phyloP scores from a whole-genome alignment of 768 basidiomycete species.

The Coprinopsis cinerea region DNA sequence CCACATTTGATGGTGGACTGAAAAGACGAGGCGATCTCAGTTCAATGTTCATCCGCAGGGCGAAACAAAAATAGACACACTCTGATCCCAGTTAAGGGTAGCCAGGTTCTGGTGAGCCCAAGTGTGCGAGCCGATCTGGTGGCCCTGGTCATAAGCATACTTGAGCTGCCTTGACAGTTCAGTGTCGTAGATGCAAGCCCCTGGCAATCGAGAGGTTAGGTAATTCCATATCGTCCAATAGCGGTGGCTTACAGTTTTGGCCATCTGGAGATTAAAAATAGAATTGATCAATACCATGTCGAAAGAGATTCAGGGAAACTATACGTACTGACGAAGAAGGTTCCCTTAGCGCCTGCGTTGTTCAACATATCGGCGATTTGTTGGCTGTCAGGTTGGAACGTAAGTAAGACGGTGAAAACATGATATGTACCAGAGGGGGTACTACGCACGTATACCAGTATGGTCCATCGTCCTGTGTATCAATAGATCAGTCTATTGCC shows the following conservation, averaged over 20 bases:
- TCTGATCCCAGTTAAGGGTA: constrained; percentile 17
- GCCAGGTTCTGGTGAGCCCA: constrained; percentile 25
- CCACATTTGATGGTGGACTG: constrained; percentile 22
- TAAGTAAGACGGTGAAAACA: background rate
- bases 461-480: constrained; percentile 22
- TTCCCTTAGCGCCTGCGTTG: constrained; percentile 22
- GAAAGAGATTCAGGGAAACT: background rate
- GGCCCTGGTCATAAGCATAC: constrained; percentile 21
- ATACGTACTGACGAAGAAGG: constrained; percentile 28
- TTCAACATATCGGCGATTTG: constrained; percentile 16
- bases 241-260: constrained; percentile 8
- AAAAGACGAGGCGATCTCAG: background rate
- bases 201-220: background rate
- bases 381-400: constrained; percentile 2
- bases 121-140: constrained; percentile 28
- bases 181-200: constrained; percentile 23
- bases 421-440: background rate
- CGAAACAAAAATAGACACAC: constrained; percentile 12
- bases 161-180: constrained; percentile 17
- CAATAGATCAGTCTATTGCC: background rate
- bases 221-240: background rate
- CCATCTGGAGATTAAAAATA: constrained; percentile 1
- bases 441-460: constrained; percentile 14
- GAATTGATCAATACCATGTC: background rate
- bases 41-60: background rate